Evolutionary conservation across 805 yeast species (phyloP).

Genomic region (Wickerhamomyces chambardii): DNA sequence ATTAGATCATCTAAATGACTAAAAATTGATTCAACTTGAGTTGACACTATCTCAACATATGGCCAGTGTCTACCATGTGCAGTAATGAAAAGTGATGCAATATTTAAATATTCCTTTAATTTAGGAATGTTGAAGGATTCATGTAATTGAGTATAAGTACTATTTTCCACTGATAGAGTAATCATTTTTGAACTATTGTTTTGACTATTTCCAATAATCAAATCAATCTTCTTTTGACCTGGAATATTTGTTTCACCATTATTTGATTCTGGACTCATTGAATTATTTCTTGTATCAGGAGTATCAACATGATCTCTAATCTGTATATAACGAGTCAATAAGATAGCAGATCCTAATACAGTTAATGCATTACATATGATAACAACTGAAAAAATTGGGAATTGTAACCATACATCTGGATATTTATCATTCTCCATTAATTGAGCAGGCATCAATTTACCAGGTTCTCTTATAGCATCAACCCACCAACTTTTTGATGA

Average conservation of each 20-base stretch:
- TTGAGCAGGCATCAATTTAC: constrained; percentile 11
- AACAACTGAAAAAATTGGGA: constrained; percentile 22
- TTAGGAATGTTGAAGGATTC: constrained; percentile 6
- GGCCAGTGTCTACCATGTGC: constrained; percentile 20
- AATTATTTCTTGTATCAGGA: neutral
- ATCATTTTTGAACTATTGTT: too few relatives aligned
- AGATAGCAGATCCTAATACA: constrained; percentile 20
- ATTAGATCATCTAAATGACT: constrained; percentile 10
- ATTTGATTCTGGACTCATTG: too few relatives aligned
- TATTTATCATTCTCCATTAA: constrained; percentile 9
- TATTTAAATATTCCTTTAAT: constrained; percentile 10
- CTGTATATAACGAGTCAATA: constrained; percentile 12
- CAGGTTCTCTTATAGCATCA: constrained; percentile 14
- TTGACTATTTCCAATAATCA: too few relatives aligned
- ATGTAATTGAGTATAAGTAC: constrained; percentile 2
- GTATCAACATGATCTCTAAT: constrained; percentile 4
- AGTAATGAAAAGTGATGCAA: constrained; percentile 13
- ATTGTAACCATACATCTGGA: constrained; percentile 34
- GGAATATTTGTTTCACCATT: constrained; percentile 3
- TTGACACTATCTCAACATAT: constrained; percentile 14
- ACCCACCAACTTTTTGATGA: constrained; percentile 17
- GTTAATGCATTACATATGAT: constrained; percentile 22
- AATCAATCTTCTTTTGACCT: constrained; percentile 3
- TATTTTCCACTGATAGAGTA: too few relatives aligned
- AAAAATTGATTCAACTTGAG: constrained; percentile 15